Base-by-base conservation (phyloP, 78 protist species). In the Planoprotostelium fungivorum region DNA sequence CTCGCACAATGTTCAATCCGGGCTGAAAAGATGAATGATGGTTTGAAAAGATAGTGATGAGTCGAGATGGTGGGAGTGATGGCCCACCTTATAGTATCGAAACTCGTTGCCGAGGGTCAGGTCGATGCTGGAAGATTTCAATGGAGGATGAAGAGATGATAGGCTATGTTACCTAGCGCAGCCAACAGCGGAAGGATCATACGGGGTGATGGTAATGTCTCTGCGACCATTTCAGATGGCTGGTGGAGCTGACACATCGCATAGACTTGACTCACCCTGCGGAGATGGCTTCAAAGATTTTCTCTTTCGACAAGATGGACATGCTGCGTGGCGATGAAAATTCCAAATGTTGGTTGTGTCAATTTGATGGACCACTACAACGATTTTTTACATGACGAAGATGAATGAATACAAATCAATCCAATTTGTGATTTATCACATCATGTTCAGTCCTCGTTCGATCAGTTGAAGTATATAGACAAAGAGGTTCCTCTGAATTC, bases 61-160 rank as follows among this genome's bases (percentile, higher is more conserved):
- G 5, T 51, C 73, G 73, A 51, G 16, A 16, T 25, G 73, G 73
- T 51, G 73, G 16, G 5, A 16, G 73, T 25, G 73, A 16, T 29
- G 25, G 1, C 86, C 90, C 16, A 73, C 87, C 85, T 83, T 84
- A 87, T 91, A 96, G 28, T 89, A 86, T 83, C 98, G 85, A 88
- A 96, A 96, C 25, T 96, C 98, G 84, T 95, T 95, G n/a, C 89
- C 51, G 38, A 96, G 87, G 35, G 91, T 90, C 39, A 96, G 86
- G 87, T 96, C 98, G 35, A 93, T n/a, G 29, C 73, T 51, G 16
- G 73, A 51, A 25, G 5, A 16, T 51, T 16, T 25, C 16, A 51
- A 25, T 51, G 5, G 73, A 51, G 73, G 16, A 51, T 51, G 16
- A 25, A 16, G 73, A 51, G 73, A 25, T 16, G 5, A 51, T 25